Base-by-base conservation (phyloP, 176 grass and related monocot genomes). In the Triticum turgidum region DNA sequence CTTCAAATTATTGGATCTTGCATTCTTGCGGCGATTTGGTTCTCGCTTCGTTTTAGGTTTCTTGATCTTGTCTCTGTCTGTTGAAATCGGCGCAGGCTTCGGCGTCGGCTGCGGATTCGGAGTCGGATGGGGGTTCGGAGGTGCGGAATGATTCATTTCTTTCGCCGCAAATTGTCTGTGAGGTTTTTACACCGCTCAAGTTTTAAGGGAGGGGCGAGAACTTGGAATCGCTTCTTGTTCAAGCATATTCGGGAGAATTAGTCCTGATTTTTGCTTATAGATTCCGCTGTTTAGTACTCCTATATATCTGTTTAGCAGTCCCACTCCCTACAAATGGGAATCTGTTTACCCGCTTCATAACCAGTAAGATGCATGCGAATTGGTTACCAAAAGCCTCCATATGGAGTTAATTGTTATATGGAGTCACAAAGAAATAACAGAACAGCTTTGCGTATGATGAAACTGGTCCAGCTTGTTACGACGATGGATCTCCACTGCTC, bases 71-170 rank as follows among this genome's bases (percentile, higher is more conserved):
- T 82, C 17, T 79, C 2, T 79, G 27, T 84, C 29, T 51, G 45
- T 86, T 82, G 35, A 18, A 77, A 77, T 88, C 9, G 39, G 18
- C 73, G 63, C 87, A 99, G 94, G 97, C 18, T 87, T 99, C 61
- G 97, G 94, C 21, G 78, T 89, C 61, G 94, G 94, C 56, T 99
- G 97, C 71, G 97, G 97, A n/a, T 99, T 99, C 78, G 94, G 97
- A 79, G 85, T 99, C 38, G 97, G 97, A 22, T 99, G 97, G 97
- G 92, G 97, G 13, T 94, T 99, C 75, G 97, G 94, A 94, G 92
- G 92, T 99, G 78, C 80, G 78, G 24, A 22, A 22, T 3, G 10
- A 32, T 29, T 52, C 10, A 2, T 47, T 69, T 4, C 3, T 75
- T 44, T n/a, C 44, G 14, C 39, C 52, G 12, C 21, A 3, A 17